phyloP scores from a whole-genome alignment of 345 rosid species.

The Rhodamnia argentea region DNA sequence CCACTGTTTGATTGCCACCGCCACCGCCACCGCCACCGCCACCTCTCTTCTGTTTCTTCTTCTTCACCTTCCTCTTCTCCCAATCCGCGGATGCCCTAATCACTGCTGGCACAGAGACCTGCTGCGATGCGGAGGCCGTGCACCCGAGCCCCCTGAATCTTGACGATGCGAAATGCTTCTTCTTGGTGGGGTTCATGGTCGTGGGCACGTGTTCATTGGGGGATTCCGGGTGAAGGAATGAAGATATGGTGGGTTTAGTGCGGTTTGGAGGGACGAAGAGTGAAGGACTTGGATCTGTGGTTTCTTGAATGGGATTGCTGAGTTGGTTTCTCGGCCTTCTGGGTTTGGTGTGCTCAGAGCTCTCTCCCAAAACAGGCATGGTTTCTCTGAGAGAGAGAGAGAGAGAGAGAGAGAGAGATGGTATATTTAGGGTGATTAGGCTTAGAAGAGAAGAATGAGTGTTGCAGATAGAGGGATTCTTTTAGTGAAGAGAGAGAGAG shows the following conservation, averaged over 20 bases:
- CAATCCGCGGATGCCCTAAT: constrained; percentile 80
- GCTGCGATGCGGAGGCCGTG: constrained; percentile 58
- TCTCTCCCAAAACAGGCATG: constrained; percentile 44
- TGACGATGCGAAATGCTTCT: constrained; percentile 16
- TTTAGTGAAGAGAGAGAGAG: neutral
- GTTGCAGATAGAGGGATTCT: neutral
- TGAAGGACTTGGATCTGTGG: constrained; percentile 27
- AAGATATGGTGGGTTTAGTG: constrained; percentile 34
- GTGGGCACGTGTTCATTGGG: neutral
- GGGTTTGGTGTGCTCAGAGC: constrained; percentile 25
- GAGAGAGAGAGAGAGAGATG: neutral
- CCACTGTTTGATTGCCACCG: neutral
- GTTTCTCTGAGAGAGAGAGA: neutral
- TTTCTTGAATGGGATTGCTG: neutral
- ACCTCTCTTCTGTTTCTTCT: constrained; percentile 28
- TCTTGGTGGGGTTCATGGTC: constrained; percentile 13
- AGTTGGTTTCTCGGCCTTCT: constrained; percentile 47
- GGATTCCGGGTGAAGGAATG: constrained; percentile 8
- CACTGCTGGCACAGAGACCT: constrained; percentile 74
- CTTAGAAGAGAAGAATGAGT: neutral
- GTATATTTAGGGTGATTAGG: neutral
- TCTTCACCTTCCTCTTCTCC: constrained; percentile 48
- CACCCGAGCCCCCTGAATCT: constrained; percentile 67
- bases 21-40: neutral
- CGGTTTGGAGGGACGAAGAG: neutral